A percentile compares a stretch with the other conserved stretches of the same genome.
Evolutionary conservation across 371 early-diverging fungal species (phyloP).

Genomic region (Catenaria anguillulae): DNA sequence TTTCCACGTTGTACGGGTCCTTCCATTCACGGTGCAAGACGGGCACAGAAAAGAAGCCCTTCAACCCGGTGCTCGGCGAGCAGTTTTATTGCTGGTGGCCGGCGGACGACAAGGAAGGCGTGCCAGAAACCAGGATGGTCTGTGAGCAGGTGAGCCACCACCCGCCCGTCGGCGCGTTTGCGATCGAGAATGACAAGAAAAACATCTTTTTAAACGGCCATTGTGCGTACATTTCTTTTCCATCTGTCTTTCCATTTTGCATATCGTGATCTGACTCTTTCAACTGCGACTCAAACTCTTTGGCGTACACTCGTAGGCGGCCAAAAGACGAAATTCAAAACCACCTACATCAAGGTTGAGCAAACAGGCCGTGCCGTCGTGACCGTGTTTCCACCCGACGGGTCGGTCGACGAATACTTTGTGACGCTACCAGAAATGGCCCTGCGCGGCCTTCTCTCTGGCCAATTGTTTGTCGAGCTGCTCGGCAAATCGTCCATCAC

Average conservation of each 20-base stretch:
- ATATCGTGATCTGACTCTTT: neutral
- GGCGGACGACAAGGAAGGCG: neutral
- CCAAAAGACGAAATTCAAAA: constrained; percentile 62
- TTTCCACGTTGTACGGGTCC: constrained; percentile 57
- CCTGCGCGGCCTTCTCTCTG: constrained; percentile 63
- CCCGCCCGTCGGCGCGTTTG: constrained; percentile 51
- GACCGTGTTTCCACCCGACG: constrained; percentile 30
- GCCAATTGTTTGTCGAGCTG: constrained; percentile 62
- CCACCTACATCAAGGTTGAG: constrained; percentile 55
- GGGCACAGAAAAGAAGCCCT: constrained; percentile 64
- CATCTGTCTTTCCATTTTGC: too few species aligned
- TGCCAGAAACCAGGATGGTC: constrained; percentile 31
- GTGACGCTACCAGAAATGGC: constrained; percentile 59
- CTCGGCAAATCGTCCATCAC: constrained; percentile 51
- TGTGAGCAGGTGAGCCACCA: constrained; percentile 63
- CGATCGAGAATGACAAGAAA: constrained; percentile 49
- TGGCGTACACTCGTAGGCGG: constrained; percentile 25
- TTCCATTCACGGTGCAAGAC: constrained; percentile 48
- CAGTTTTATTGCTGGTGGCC: constrained; percentile 56
- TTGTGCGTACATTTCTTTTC: constrained; percentile 17
- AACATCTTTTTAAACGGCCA: constrained; percentile 56
- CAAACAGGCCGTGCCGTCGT: constrained; percentile 21
- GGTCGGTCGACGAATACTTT: constrained; percentile 46
- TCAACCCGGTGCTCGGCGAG: constrained; percentile 73
- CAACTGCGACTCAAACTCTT: too few species aligned